phyloP scores from a whole-genome alignment of 768 basidiomycete species.

The Lactarius akahatsu region DNA sequence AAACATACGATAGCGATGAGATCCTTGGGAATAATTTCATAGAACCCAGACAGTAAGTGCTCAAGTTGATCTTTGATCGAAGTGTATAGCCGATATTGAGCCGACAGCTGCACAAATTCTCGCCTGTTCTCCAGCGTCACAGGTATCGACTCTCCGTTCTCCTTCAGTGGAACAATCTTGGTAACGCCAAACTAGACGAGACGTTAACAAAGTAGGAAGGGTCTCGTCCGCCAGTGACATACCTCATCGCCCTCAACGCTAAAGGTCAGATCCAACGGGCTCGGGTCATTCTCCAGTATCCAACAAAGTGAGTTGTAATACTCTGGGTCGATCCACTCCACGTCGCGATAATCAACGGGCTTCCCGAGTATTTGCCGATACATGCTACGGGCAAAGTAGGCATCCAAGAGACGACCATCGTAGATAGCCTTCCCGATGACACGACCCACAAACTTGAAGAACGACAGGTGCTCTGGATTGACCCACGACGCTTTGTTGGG shows the following conservation, averaged over 20 bases:
- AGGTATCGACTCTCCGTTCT: slow-evolving; percentile 74
- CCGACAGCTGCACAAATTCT: slow-evolving; percentile 94
- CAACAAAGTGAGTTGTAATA: slow-evolving; percentile 98
- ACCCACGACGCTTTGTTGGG: slow-evolving; percentile 93
- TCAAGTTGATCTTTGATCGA: slow-evolving; percentile 97
- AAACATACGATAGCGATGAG: slow-evolving; percentile 83
- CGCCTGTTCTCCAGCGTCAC: slow-evolving; percentile 97
- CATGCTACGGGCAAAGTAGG: slow-evolving; percentile 95
- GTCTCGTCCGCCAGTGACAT: slow-evolving; percentile 31
- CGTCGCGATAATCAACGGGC: slow-evolving; percentile 92
- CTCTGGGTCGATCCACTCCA: slow-evolving; percentile 97
- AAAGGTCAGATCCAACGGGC: slow-evolving; percentile 83
- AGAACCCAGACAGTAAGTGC: slow-evolving; percentile 85
- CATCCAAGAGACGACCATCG: slow-evolving; percentile 93
- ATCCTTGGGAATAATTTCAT: slow-evolving; percentile 97
- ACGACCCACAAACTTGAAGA: slow-evolving; percentile 98
- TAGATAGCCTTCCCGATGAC: slow-evolving; percentile 98
- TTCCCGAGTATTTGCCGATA: slow-evolving; percentile 95
- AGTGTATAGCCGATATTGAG: slow-evolving; percentile 88
- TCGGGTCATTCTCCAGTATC: slow-evolving; percentile 97
- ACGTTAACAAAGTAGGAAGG: slow-evolving; percentile 21
- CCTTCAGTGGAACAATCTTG: slow-evolving; percentile 83
- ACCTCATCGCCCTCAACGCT: slow-evolving; percentile 96
- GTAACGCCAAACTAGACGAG: slow-evolving; percentile 78
- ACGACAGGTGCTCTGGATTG: slow-evolving; percentile 92